A percentile compares a stretch with the other conserved stretches of the same genome.
phyloP scores from a whole-genome alignment of 2,329 filamentous ascomycete genomes.

The Sclerotinia trifoliorum region DNA sequence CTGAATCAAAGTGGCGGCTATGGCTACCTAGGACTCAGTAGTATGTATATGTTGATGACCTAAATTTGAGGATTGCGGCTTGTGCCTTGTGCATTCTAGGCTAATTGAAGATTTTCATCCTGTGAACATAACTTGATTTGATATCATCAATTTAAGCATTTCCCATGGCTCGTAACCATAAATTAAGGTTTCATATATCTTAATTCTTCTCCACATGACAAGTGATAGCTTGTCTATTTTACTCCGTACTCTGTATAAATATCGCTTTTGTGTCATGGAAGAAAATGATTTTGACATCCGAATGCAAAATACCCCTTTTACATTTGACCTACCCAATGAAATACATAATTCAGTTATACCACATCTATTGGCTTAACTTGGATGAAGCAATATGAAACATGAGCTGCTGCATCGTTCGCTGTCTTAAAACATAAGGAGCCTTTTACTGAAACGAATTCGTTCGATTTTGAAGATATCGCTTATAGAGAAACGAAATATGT shows the following conservation, averaged over 20 bases:
- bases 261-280: neutral
- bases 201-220: neutral
- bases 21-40: too few species aligned
- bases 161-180: neutral
- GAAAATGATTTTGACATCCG: neutral
- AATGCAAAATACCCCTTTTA: neutral
- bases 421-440: conserved; percentile 7
- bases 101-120: neutral
- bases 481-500: neutral
- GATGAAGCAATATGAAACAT: conserved; percentile 6
- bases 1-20: conserved; percentile 11
- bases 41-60: neutral
- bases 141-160: conserved; percentile 3
- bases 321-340: neutral
- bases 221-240: neutral
- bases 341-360: neutral
- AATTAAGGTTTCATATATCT: conserved; percentile 9
- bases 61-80: neutral
- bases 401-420: neutral
- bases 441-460: neutral
- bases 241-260: too few species aligned
- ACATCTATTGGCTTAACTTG: neutral
- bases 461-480: neutral
- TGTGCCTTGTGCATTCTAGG: neutral
- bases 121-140: neutral